These are phyloP conservation scores for Hyaloperonospora brassicae DNA, from an alignment of 352 stramenopile genomes.

Conservation along the genomic window DNA sequence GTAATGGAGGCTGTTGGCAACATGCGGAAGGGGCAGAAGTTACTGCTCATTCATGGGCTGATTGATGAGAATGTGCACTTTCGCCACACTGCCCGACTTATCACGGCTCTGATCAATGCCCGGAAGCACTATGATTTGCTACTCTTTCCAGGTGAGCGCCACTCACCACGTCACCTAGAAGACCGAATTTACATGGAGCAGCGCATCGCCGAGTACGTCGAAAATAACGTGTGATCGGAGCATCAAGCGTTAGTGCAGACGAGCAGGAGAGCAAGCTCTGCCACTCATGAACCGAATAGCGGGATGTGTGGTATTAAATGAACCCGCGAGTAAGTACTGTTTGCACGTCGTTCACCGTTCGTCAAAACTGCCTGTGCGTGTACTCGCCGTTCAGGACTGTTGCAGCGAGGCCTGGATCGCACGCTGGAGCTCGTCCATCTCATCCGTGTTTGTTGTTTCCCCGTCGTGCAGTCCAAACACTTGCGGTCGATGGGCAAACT, in stretches of 20 bases:
- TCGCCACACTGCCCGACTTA: conserved; percentile 93
- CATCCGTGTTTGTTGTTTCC: conserved; percentile 34
- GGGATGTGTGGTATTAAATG: conserved; percentile 19
- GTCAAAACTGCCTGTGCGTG: conserved; percentile 11
- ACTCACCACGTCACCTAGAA: conserved; percentile 89
- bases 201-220: conserved; percentile 85
- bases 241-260: conserved; percentile 10
- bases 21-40: conserved; percentile 82
- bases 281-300: conserved; percentile 9
- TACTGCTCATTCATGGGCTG: conserved; percentile 94
- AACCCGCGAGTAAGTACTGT: conserved; percentile 13
- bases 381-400: conserved; percentile 25
- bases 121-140: conserved; percentile 95
- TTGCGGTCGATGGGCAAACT: conserved; percentile 29
- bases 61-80: conserved; percentile 99
- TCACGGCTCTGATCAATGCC: conserved; percentile 91
- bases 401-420: conserved; percentile 75
- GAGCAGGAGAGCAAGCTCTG: conserved; percentile 2
- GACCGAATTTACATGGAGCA: conserved; percentile 95
- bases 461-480: conserved; percentile 15
- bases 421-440: conserved; percentile 69
- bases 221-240: conserved; percentile 54
- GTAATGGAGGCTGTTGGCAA: conserved; percentile 91
- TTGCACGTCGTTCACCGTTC: conserved; percentile 4
- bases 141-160: conserved; percentile 93